Evolutionary conservation across 352 stramenopile species (phyloP).

Genomic region (Pythium sukuiense): DNA sequence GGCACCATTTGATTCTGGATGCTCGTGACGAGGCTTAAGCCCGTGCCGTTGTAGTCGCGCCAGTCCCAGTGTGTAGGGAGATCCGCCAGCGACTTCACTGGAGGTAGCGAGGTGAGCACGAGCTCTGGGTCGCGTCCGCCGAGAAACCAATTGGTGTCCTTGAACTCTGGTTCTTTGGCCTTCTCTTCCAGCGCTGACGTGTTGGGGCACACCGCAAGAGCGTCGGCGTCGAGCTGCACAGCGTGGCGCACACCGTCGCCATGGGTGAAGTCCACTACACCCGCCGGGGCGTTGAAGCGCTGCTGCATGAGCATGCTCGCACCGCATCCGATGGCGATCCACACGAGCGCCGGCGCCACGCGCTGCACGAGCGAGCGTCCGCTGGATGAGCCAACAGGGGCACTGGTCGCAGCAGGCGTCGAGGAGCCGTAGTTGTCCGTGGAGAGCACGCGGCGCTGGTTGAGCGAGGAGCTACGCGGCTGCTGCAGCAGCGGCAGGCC

Average conservation of each 20-base stretch:
- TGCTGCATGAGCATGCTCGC: constrained; percentile 38
- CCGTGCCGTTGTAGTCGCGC: constrained; percentile 77
- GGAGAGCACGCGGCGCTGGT: constrained; percentile 17
- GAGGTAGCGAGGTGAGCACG: constrained; percentile 43
- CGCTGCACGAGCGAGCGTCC: constrained; percentile 26
- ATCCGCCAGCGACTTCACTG: constrained; percentile 53
- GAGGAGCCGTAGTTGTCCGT: constrained; percentile 19
- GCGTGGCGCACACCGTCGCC: constrained; percentile 45
- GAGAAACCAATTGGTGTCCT: constrained; percentile 63
- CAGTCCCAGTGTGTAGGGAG: constrained; percentile 74
- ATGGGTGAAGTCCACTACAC: constrained; percentile 42
- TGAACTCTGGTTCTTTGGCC: constrained; percentile 27
- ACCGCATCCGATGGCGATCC: constrained; percentile 50
- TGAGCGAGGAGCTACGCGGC: constrained; percentile 4
- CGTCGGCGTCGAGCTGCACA: constrained; percentile 48
- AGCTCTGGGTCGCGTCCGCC: constrained; percentile 59
- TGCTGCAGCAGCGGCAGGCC: constrained; percentile 41
- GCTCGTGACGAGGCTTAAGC: constrained; percentile 70
- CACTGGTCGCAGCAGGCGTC: constrained; percentile 16
- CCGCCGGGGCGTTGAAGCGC: background rate
- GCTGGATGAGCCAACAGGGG: constrained; percentile 27
- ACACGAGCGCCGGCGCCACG: constrained; percentile 41
- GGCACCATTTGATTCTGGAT: constrained; percentile 83
- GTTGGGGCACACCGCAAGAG: constrained; percentile 46
- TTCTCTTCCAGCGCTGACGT: constrained; percentile 24